Evolutionary conservation across 1,284 basidiomycete genomes (phyloP), one percentile per base, ranked within the genome.

Genomic region (Apiotrichum gracile): DNA sequence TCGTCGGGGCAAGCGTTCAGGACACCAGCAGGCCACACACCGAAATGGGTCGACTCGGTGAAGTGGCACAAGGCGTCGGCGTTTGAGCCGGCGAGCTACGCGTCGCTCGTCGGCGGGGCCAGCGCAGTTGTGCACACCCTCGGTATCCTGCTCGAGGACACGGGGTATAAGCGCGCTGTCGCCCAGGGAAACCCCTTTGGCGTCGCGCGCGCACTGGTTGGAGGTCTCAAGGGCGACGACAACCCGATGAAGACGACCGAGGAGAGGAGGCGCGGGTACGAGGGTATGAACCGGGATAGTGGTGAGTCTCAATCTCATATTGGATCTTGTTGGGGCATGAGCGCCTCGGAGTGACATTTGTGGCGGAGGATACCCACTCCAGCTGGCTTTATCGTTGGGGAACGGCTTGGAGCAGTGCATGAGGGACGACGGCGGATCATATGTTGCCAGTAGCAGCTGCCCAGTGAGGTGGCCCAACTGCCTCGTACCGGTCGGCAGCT

Each of bases 101-200:
- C 80, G 16, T 77, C 83, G 51, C 77, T 92, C 19, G 78, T 94
- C 33, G 44, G 78, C 82, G 3, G 74, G 74, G 48, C 81, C 26
- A 82, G 82, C 16, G 91, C 88, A 4, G 87, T 96, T 24, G 91
- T 97, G 34, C 91, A 97, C 70, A 94, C 96, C 1, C 81, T 97
- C n/a, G 94, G 94, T 39, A 91, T 87, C 37, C 82, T 98, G 46
- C 79, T 97, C 45, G 91, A 96, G 72, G 83, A 85, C 63, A 78
- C 79, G 6, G 79, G 78, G 39, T 98, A 98, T 80, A 98, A 98
- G 74, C 68, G 77, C 29, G 81, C 83, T 26, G 63, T 92, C 42
- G 78, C 78, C 60, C 78, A 78, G 19, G 83, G 82, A 7, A 78
- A 87, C 61, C 52, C 85, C 24, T 63, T 79, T 13, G 81, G 80